Evolutionary conservation across 1,139 yeast genomes (phyloP).

Genomic region (Hyphopichia wangnamkhiaoensis): DNA sequence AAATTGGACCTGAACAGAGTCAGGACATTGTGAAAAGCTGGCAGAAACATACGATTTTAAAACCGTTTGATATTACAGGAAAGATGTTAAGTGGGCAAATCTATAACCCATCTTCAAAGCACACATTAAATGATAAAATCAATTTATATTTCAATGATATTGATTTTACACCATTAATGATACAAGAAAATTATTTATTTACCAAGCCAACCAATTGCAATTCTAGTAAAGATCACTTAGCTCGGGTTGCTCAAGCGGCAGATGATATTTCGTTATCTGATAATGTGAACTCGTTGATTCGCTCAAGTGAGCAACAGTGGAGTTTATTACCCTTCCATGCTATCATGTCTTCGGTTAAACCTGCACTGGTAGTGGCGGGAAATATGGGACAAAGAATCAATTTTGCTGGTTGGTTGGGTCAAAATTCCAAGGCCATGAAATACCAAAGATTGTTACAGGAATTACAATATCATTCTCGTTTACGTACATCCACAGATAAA

Average conservation of each 20-base stretch:
- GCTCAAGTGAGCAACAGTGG: slow-evolving; percentile 96
- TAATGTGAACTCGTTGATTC: slow-evolving; percentile 73
- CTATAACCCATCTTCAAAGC: slow-evolving; percentile 53
- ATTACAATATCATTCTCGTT: slow-evolving; percentile 81
- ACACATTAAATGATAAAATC: slow-evolving; percentile 76
- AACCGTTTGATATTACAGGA: slow-evolving; percentile 90
- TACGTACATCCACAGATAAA: slow-evolving; percentile 76
- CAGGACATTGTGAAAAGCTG: slow-evolving; percentile 65
- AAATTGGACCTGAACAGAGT: slow-evolving; percentile 53
- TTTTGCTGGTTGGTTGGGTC: slow-evolving; percentile 89
- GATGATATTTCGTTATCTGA: slow-evolving; percentile 84
- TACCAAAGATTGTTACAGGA: slow-evolving; percentile 80
- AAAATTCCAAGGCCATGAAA: slow-evolving; percentile 82
- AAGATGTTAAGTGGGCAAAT: slow-evolving; percentile 64
- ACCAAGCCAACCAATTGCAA: slow-evolving; percentile 57
- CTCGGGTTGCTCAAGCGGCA: slow-evolving; percentile 75
- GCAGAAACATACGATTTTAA: slow-evolving; percentile 87
- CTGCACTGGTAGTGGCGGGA: slow-evolving; percentile 79
- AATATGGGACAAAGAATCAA: slow-evolving; percentile 65
- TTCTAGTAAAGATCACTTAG: slow-evolving; percentile 50
- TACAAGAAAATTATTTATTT: slow-evolving; percentile 85
- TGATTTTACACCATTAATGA: slow-evolving; percentile 93
- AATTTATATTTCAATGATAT: slow-evolving; percentile 92
- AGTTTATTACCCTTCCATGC: slow-evolving; percentile 92
- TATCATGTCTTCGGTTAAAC: slow-evolving; percentile 80